These are phyloP conservation scores for Solanum neorickii DNA, from an alignment of 257 asterid genomes.

Conservation along the genomic window DNA sequence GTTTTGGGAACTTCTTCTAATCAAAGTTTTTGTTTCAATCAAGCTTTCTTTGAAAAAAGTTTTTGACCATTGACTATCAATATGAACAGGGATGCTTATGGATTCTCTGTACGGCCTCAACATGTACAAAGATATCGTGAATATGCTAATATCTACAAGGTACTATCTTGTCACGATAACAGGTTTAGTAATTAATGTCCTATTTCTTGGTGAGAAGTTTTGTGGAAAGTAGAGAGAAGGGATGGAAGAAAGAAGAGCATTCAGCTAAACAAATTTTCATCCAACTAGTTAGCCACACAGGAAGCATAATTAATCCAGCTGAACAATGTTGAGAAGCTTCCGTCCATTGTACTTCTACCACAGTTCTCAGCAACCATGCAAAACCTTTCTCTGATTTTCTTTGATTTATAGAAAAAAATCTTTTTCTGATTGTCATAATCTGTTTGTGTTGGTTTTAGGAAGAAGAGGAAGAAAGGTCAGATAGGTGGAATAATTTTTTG, in stretches of 20 bases:
- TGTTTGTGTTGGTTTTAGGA: conserved; percentile 33
- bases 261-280: background rate
- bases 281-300: background rate
- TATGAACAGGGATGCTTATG: conserved; percentile 79
- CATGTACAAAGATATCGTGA: conserved; percentile 81
- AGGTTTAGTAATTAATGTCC: background rate
- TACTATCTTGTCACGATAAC: background rate
- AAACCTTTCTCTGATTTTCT: background rate
- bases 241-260: background rate
- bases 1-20: background rate
- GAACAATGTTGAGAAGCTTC: background rate
- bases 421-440: background rate
- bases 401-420: background rate
- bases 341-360: background rate
- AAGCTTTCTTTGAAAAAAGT: background rate
- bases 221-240: background rate
- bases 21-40: background rate
- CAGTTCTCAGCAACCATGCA: background rate
- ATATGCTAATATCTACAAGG: conserved; percentile 88
- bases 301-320: background rate
- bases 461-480: conserved; percentile 93
- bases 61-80: conserved; percentile 2
- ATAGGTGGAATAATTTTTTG: conserved; percentile 71
- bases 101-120: conserved; percentile 93
- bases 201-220: background rate